These are phyloP conservation scores for Alternaria panax DNA, from an alignment of 2,329 filamentous ascomycete genomes.

Conservation along the genomic window DNA sequence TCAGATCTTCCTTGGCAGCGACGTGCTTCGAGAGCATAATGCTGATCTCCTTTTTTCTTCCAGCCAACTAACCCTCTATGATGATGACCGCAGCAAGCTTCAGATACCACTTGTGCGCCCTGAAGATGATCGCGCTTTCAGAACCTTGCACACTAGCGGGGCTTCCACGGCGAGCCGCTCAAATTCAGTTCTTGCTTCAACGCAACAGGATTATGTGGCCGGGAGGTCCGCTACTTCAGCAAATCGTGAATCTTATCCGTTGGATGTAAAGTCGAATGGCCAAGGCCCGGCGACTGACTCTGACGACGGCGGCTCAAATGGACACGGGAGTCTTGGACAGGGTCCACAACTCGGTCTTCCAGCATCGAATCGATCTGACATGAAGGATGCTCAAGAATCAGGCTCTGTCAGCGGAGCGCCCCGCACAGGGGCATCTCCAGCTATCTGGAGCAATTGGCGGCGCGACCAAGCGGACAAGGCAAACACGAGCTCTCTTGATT, in stretches of 20 bases:
- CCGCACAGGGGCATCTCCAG: constrained; percentile 49
- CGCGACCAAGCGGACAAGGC: constrained; percentile 50
- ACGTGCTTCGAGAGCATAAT: constrained; percentile 83
- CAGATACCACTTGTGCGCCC: constrained; percentile 92
- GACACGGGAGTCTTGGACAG: constrained; percentile 43
- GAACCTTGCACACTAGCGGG: constrained; percentile 68
- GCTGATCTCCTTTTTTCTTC: constrained; percentile 92
- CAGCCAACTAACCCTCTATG: constrained; percentile 85
- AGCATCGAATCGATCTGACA: constrained; percentile 26
- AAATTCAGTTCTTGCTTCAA: constrained; percentile 4
- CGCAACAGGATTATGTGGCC: constrained; percentile 5
- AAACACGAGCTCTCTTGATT: constrained; percentile 55
- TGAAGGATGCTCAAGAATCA: constrained; percentile 31
- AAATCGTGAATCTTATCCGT: constrained; percentile 10
- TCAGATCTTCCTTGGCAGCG: constrained; percentile 88
- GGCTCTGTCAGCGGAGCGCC: constrained; percentile 27
- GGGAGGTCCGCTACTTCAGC: constrained; percentile 9
- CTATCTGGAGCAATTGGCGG: constrained; percentile 59
- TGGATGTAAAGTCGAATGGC: constrained; percentile 23
- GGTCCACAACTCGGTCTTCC: constrained; percentile 33
- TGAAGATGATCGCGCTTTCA: constrained; percentile 84
- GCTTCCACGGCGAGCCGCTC: neutral
- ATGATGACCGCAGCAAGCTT: constrained; percentile 84
- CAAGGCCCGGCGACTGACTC: constrained; percentile 25
- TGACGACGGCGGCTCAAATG: constrained; percentile 41